Evolutionary conservation across 2,329 filamentous ascomycete genomes (phyloP).

Genomic region (Waltergamsia citrina): DNA sequence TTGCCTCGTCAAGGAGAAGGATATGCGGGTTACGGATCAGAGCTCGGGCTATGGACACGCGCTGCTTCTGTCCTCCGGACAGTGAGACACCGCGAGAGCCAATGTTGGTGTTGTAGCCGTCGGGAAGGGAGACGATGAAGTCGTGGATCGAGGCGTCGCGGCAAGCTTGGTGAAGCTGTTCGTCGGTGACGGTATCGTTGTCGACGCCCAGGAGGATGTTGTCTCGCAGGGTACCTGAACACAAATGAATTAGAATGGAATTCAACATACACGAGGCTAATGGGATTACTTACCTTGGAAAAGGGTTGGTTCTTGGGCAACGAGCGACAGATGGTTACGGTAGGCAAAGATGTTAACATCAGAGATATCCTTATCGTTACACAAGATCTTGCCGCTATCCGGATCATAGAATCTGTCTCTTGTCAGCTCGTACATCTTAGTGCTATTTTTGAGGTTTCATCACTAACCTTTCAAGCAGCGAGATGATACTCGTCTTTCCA

Average conservation of each 20-base stretch:
- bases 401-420: conserved; percentile 63
- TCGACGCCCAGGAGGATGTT: conserved; percentile 60
- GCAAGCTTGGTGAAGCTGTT: conserved; percentile 41
- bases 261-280: background rate
- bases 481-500: conserved; percentile 65
- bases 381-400: conserved; percentile 52
- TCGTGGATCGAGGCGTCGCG: conserved; percentile 60
- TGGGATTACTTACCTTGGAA: conserved; percentile 45
- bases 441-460: conserved; percentile 5
- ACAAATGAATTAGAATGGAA: conserved; percentile 3
- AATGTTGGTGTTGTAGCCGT: conserved; percentile 58
- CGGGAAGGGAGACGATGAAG: conserved; percentile 58
- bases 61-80: conserved; percentile 65
- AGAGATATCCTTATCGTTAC: conserved; percentile 51
- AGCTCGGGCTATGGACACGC: conserved; percentile 60
- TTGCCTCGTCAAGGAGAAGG: conserved; percentile 64
- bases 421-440: conserved; percentile 26
- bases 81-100: conserved; percentile 58
- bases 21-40: conserved; percentile 56
- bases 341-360: conserved; percentile 52
- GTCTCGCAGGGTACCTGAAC: conserved; percentile 52
- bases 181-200: conserved; percentile 39
- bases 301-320: conserved; percentile 65
- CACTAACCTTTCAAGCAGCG: conserved; percentile 47
- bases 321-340: conserved; percentile 56